Evolutionary conservation across 2,329 filamentous ascomycete species (phyloP).

Genomic region (Pyrenophora tritici-repentis): DNA sequence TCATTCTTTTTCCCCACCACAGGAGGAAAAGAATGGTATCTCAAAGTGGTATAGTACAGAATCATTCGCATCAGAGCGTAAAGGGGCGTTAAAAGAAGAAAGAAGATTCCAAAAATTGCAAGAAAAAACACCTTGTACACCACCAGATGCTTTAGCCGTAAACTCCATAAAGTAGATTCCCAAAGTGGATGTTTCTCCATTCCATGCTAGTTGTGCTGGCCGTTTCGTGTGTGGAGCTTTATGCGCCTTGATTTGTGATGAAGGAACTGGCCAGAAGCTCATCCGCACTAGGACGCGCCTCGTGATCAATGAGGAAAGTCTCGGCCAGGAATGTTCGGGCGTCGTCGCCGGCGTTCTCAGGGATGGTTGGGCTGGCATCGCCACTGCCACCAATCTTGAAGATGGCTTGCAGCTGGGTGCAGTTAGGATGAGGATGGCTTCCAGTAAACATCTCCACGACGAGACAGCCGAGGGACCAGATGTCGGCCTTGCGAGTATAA

Average conservation of each 20-base stretch:
- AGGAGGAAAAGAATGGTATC: slow-evolving; percentile 2
- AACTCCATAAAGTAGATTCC: neutral
- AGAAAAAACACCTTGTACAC: neutral
- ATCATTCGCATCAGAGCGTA: slow-evolving; percentile 20
- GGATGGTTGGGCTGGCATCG: slow-evolving; percentile 84
- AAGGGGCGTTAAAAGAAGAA: slow-evolving; percentile 10
- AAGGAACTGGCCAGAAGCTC: slow-evolving; percentile 86
- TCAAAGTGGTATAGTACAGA: slow-evolving; percentile 25
- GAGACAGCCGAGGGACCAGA: slow-evolving; percentile 95
- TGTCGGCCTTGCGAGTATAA: slow-evolving; percentile 97
- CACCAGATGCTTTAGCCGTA: neutral
- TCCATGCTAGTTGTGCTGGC: slow-evolving; percentile 13
- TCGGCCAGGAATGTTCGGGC: slow-evolving; percentile 80
- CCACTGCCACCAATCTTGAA: slow-evolving; percentile 92
- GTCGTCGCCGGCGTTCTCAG: slow-evolving; percentile 82
- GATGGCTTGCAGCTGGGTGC: slow-evolving; percentile 94
- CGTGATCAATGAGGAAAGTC: slow-evolving; percentile 96
- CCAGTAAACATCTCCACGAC: slow-evolving; percentile 99
- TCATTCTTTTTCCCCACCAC: neutral
- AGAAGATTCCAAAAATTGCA: neutral
- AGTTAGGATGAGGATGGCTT: slow-evolving; percentile 93
- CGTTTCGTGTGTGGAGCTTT: slow-evolving; percentile 11
- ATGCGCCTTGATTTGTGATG: slow-evolving; percentile 66
- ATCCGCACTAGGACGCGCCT: slow-evolving; percentile 87
- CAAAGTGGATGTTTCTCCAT: slow-evolving; percentile 10